Evolutionary conservation across 1,284 basidiomycete species (phyloP).

Genomic region (Tylopilus sp.): DNA sequence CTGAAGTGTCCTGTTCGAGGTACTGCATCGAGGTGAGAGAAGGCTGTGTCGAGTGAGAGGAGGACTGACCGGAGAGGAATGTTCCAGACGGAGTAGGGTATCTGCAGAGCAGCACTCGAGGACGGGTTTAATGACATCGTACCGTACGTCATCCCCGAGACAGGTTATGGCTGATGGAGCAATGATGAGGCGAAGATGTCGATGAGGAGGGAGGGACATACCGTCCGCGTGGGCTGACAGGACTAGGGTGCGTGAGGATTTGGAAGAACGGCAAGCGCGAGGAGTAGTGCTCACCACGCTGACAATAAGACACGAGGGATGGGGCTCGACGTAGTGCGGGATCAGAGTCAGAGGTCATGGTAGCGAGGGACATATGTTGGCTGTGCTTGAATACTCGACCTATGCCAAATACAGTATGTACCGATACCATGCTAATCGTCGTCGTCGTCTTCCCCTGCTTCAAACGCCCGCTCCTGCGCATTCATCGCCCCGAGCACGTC

Average conservation of each 20-base stretch:
- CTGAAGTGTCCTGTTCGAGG: conserved; percentile 54
- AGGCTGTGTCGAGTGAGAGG: conserved; percentile 4
- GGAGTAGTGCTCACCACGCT: conserved; percentile 32
- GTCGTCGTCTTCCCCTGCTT: conserved; percentile 40
- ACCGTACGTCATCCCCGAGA: conserved; percentile 57
- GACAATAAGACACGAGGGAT: conserved; percentile 46
- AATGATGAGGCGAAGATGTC: neutral
- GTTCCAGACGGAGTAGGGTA: conserved; percentile 62
- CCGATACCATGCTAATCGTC: neutral
- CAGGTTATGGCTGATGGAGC: conserved; percentile 47
- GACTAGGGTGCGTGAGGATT: conserved; percentile 35
- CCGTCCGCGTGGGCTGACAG: conserved; percentile 54
- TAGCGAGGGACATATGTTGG: neutral
- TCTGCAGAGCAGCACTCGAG: conserved; percentile 67
- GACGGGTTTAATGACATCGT: conserved; percentile 63
- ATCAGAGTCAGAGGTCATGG: conserved; percentile 32
- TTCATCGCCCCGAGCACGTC: conserved; percentile 77
- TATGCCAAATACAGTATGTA: conserved; percentile 20
- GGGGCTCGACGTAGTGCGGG: conserved; percentile 39
- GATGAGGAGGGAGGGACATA: conserved; percentile 23
- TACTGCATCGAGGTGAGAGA: conserved; percentile 40
- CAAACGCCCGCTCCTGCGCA: conserved; percentile 55
- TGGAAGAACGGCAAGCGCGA: neutral
- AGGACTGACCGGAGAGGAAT: conserved; percentile 59
- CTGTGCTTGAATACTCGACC: conserved; percentile 15